phyloP scores from a whole-genome alignment of 2,329 filamentous ascomycete species.

The Colletotrichum tamarilloi region DNA sequence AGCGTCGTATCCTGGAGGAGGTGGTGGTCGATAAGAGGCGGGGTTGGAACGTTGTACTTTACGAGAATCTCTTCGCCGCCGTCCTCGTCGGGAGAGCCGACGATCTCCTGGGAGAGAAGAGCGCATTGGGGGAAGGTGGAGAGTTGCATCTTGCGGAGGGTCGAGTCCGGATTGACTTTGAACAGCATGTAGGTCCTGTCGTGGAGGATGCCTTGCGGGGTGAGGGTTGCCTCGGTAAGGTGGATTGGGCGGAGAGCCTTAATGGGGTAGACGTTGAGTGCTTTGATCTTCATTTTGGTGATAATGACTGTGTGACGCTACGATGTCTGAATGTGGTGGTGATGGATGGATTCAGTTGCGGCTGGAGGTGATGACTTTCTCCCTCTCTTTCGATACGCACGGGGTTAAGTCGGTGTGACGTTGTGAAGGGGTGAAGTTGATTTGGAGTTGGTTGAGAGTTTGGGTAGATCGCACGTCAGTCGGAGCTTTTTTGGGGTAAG shows the following conservation, averaged over 20 bases:
- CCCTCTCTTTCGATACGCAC: not conserved
- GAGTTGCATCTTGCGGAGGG: slow-evolving; percentile 70
- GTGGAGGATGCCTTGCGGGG: slow-evolving; percentile 70
- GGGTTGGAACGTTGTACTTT: slow-evolving; percentile 52
- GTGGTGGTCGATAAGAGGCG: slow-evolving; percentile 51
- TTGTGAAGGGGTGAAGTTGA: not conserved
- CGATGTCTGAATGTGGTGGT: not conserved
- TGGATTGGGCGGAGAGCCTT: slow-evolving; percentile 75
- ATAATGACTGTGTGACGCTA: too few relatives aligned
- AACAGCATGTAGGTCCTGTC: slow-evolving; percentile 80
- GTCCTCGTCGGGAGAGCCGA: slow-evolving; percentile 46
- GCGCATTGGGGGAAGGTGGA: slow-evolving; percentile 67
- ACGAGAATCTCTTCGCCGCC: slow-evolving; percentile 51
- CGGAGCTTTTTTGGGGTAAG: not conserved
- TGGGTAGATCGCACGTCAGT: slow-evolving; percentile 4
- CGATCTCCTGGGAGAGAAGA: slow-evolving; percentile 71
- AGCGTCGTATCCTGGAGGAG: slow-evolving; percentile 54
- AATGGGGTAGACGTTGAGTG: slow-evolving; percentile 78
- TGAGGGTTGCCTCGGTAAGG: slow-evolving; percentile 64
- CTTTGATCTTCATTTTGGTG: slow-evolving; percentile 20
- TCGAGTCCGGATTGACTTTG: slow-evolving; percentile 55
- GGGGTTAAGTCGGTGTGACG: slow-evolving; percentile 4
- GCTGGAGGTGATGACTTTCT: not conserved
- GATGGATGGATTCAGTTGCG: not conserved
- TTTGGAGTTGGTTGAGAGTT: slow-evolving; percentile 22